Evolutionary conservation across 768 basidiomycete genomes (phyloP).

Genomic region (Amanita subjunquillea): DNA sequence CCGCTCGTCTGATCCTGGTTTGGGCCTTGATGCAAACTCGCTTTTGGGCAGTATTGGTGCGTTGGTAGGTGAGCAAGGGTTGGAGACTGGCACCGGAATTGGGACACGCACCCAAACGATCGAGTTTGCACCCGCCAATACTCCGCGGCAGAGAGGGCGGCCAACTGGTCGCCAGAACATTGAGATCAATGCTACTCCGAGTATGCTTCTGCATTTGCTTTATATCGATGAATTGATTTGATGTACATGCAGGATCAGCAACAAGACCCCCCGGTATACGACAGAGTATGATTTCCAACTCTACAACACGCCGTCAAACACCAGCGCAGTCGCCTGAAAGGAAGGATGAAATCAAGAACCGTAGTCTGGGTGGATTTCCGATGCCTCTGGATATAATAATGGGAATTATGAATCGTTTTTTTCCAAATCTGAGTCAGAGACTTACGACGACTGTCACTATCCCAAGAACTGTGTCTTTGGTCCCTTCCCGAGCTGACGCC

Average conservation of each 20-base stretch:
- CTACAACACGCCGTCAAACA: not conserved
- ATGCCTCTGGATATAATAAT: conserved; percentile 51
- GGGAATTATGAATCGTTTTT: conserved; percentile 38
- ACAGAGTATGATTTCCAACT: not conserved
- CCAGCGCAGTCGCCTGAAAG: conserved; percentile 3
- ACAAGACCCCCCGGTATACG: not conserved
- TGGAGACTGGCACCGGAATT: not conserved
- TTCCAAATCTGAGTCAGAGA: conserved; percentile 50
- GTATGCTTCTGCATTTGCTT: conserved; percentile 9
- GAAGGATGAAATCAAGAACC: conserved; percentile 21
- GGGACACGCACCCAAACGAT: conserved; percentile 31
- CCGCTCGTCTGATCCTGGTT: conserved; percentile 1
- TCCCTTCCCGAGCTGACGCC: conserved; percentile 27
- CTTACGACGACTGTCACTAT: conserved; percentile 69
- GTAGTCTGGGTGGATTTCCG: conserved; percentile 65
- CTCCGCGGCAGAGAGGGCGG: conserved; percentile 15
- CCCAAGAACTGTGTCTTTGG: conserved; percentile 55
- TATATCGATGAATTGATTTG: conserved; percentile 9
- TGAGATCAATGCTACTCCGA: not conserved
- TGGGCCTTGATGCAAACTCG: too few species aligned
- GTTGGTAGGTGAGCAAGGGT: not conserved
- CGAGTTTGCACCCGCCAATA: conserved; percentile 37
- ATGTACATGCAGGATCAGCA: conserved; percentile 1
- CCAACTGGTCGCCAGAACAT: not conserved
- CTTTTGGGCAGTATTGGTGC: not conserved